Base-by-base conservation (phyloP, 1,284 basidiomycete species). In the Ustilago loliicola region DNA sequence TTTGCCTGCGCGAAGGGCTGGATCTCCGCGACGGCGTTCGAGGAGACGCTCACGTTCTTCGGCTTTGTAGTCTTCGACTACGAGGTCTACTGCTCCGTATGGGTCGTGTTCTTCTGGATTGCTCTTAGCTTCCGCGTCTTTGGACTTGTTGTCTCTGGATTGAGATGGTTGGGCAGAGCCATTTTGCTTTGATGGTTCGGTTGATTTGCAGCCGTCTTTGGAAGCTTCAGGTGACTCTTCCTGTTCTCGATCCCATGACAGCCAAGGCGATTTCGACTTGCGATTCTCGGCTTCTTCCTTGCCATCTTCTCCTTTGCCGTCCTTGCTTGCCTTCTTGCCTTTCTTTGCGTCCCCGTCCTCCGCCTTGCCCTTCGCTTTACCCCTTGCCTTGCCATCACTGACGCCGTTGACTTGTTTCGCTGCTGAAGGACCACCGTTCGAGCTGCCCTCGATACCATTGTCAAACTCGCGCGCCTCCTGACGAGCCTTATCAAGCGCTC, bases 11-110 rank as follows among this genome's bases (percentile, higher is more conserved):
- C 81, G 61, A 2, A 81, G 58, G 1, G 81, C 81, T 13, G 81
- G 80, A 45, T 83, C 81, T 27, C 81, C 81, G 10, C 81, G 64
- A 3, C 81, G 61, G 1, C 81, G 64, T 48, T 83, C 81, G 25
- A 79, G 61, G 5, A 80, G 50, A 3, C 80, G 64, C 30, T 83
- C 77, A 21, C 81, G 54, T 54, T 83, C 81, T 63, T 83, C 81
- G 13, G 80, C 80, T 60, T 78, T 64, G 56, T 66, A 76, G 61
- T 83, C 81, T 42, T 79, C 77, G 13, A 83, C 48, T 1, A 83
- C 67, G 3, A 83, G 55, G 38, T 83, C 80, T 29, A 81, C 77
- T 1, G 79, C 79, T n/a, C 81, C 81, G 60, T 73, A 77, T 10
- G 78, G 74, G 30, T 80, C 69, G 1, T 29, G 38, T 19, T 58